These are phyloP conservation scores for Clathrus columnatus DNA, from an alignment of 768 basidiomycete genomes.

Conservation along the genomic window DNA sequence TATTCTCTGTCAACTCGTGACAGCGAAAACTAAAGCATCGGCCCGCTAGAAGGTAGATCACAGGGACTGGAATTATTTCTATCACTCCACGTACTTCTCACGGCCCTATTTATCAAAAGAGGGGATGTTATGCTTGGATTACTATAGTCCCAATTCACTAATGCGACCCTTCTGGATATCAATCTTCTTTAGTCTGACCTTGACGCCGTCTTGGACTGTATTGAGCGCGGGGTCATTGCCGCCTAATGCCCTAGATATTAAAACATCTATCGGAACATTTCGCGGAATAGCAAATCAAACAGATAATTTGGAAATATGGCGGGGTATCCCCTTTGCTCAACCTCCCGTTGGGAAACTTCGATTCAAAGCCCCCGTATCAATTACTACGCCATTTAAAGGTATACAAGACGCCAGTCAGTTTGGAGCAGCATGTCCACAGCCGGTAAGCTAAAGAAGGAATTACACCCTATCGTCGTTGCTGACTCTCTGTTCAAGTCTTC, in stretches of 20 bases:
- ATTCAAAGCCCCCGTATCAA: constrained; percentile 45
- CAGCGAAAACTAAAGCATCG: too few relatives aligned
- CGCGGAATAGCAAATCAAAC: constrained; percentile 38
- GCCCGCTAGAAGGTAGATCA: too few relatives aligned
- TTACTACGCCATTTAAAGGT: constrained; percentile 23
- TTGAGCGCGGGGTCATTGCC: not conserved
- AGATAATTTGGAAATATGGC: constrained; percentile 34
- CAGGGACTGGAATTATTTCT: too few relatives aligned
- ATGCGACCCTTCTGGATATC: not conserved
- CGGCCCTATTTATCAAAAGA: not conserved
- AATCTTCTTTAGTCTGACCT: not conserved
- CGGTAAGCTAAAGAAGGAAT: constrained; percentile 17
- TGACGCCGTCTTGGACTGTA: not conserved
- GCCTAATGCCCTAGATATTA: constrained; percentile 27
- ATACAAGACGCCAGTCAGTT: constrained; percentile 39
- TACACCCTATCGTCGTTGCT: not conserved
- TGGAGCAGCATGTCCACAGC: constrained; percentile 49
- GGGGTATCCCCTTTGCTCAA: constrained; percentile 52
- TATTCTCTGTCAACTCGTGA: too few relatives aligned
- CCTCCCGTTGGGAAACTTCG: constrained; percentile 47
- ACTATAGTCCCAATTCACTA: not conserved
- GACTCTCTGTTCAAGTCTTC: not conserved
- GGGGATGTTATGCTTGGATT: too few relatives aligned
- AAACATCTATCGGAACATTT: constrained; percentile 36
- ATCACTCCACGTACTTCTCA: too few relatives aligned